Evolutionary conservation across 352 stramenopile species (phyloP).

Genomic region (Aphanomyces invadans): DNA sequence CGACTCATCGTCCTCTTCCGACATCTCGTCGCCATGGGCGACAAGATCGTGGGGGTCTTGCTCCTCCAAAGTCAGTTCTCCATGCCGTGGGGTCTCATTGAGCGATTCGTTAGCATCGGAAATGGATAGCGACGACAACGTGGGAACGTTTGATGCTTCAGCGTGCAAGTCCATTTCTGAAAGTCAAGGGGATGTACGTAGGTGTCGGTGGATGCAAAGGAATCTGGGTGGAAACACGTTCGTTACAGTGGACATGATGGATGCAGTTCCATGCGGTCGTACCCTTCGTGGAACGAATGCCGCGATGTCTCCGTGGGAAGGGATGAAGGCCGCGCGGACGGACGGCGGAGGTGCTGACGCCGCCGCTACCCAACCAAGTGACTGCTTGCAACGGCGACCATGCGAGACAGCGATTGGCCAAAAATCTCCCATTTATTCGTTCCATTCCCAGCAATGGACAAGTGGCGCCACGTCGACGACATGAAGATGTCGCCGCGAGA

Average conservation of each 20-base stretch:
- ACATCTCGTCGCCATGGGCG: neutral
- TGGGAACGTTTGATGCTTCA: neutral
- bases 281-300: neutral
- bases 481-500: too few species aligned
- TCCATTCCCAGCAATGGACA: neutral
- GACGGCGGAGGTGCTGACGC: neutral
- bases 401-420: neutral
- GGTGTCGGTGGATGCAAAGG: too few species aligned
- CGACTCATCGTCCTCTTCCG: slow-evolving; percentile 29
- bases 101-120: neutral
- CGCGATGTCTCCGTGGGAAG: neutral
- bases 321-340: neutral
- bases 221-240: too few species aligned
- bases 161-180: neutral
- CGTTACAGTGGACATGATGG: too few species aligned
- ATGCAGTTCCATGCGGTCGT: too few species aligned
- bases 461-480: too few species aligned
- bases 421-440: neutral
- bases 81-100: neutral
- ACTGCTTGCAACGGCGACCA: neutral
- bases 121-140: neutral
- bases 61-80: neutral
- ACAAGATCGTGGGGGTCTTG: too few species aligned
- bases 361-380: slow-evolving; percentile 14
- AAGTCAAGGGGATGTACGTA: neutral